Conservation (phyloP, 2,329 filamentous ascomycete genomes). For the Ceratocystis variospora region DNA sequence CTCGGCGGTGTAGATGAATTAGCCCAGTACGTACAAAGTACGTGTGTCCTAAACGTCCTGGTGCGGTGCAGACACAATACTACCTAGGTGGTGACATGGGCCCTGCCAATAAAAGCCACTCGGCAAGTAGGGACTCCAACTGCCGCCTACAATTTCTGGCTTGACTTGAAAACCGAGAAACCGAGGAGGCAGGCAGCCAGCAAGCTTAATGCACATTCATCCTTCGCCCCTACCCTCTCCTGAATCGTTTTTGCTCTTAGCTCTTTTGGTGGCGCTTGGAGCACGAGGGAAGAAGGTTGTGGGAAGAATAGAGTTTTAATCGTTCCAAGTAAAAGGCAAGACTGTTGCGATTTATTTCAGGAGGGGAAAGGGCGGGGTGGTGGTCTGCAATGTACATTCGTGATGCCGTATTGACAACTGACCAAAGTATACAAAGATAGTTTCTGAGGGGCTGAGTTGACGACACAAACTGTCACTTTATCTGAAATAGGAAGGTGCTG, state of each 20-base stretch:
- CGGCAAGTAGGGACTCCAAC: neutral
- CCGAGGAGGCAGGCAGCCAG: neutral
- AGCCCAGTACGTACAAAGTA: too few species aligned
- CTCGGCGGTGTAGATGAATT: too few species aligned
- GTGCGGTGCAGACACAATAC: neutral
- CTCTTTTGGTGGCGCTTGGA: neutral
- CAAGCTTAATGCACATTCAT: neutral
- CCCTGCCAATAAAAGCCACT: neutral
- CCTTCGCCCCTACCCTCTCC: neutral
- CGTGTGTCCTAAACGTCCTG: neutral
- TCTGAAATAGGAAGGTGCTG: neutral
- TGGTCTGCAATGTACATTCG: neutral
- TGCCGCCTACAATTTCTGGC: neutral
- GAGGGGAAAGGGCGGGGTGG: neutral
- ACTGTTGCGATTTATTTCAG: neutral
- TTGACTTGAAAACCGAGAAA: neutral
- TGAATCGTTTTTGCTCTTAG: neutral
- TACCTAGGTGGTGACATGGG: neutral
- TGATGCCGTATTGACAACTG: neutral
- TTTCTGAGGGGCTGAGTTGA: neutral
- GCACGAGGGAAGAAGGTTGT: neutral
- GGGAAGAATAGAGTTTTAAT: constrained; percentile 4
- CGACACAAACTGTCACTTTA: neutral
- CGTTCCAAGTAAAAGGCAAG: neutral
- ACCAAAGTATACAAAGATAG: neutral